phyloP scores from a whole-genome alignment of 495 filamentous ascomycete species.

The Hypoxylon subgilvum region DNA sequence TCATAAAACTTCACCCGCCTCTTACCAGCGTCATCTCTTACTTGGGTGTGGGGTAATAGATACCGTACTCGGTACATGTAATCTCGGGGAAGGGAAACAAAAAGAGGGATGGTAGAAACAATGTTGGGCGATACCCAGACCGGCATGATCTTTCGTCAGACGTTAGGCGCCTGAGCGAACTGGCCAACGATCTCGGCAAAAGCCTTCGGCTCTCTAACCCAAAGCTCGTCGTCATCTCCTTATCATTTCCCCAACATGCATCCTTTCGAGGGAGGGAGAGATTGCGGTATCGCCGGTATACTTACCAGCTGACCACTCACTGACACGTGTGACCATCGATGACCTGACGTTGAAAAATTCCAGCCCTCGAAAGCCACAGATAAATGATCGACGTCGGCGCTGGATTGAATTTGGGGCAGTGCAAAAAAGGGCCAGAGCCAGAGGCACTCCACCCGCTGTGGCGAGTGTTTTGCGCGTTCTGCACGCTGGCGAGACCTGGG shows the following conservation, averaged over 20 bases:
- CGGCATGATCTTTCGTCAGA: conserved; percentile 31
- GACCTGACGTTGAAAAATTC: conserved; percentile 33
- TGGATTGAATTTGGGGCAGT: conserved; percentile 36
- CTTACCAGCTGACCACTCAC: neutral
- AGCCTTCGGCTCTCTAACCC: conserved; percentile 19
- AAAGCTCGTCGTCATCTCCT: conserved; percentile 3
- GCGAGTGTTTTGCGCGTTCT: conserved; percentile 38
- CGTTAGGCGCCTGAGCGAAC: conserved; percentile 7
- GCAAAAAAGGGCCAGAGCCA: neutral
- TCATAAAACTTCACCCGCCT: neutral
- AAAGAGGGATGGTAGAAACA: conserved; percentile 12
- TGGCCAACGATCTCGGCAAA: conserved; percentile 9
- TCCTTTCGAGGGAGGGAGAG: conserved; percentile 11
- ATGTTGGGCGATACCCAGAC: conserved; percentile 8
- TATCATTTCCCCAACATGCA: conserved; percentile 3
- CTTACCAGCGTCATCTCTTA: neutral
- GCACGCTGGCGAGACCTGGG: neutral
- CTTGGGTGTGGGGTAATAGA: conserved; percentile 14
- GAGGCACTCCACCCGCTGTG: conserved; percentile 22
- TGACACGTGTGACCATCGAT: neutral
- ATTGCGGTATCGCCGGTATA: conserved; percentile 1
- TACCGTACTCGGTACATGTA: no score
- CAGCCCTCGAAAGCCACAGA: conserved; percentile 29
- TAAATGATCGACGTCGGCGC: conserved; percentile 27
- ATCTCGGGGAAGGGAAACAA: conserved; percentile 21